Base-by-base conservation (phyloP, 1,284 basidiomycete genomes). In the Coniferiporia weirii region DNA sequence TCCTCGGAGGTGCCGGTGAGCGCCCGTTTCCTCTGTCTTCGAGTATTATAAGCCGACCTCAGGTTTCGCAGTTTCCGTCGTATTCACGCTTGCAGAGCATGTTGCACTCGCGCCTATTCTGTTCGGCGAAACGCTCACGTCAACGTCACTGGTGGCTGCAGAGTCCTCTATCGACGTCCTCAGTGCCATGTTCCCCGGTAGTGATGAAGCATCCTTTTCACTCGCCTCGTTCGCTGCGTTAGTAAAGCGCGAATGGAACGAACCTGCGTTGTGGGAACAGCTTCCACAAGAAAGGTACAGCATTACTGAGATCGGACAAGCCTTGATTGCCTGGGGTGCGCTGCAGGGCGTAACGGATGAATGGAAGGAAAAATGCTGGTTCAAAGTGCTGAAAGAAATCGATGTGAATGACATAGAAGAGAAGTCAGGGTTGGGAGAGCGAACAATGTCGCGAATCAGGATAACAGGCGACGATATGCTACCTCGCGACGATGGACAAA, bases 341-440 rank as follows among this genome's bases (percentile, higher is more conserved):
- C 72, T 92, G 45, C 89, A 91, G 66, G 84, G 85, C 43, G 84
- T 89, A 44, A 92, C 89, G 1, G 82, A 85, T 66, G 83, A 88
- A 65, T 89, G 85, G 79, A 86, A 89, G 62, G 88, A 90, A 69
- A 76, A 78, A 64, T 74, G 72, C 47, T 89, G 87, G 86, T 79
- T 86, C 58, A 75, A 76, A 64, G 73, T 80, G 66, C 74, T 90
- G 62, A 78, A 75, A 57, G 88, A 91, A 68, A 80, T 91, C 19
- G 76, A 81, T 61, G 79, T 88, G 53, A 79, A 80, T 49, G 79
- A 81, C 57, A 71, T 75, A 52, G 51, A 63, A 59, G 61, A 62
- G 64, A 47, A 72, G 5, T 36, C 47, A 27, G 36, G 50, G 53
- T 59, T 67, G 9, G 62, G 73, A 6, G 68, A 67, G 72, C 63